These are phyloP conservation scores for Vachellia collinsii DNA, from an alignment of 306 rosid species.

Conservation along the genomic window DNA sequence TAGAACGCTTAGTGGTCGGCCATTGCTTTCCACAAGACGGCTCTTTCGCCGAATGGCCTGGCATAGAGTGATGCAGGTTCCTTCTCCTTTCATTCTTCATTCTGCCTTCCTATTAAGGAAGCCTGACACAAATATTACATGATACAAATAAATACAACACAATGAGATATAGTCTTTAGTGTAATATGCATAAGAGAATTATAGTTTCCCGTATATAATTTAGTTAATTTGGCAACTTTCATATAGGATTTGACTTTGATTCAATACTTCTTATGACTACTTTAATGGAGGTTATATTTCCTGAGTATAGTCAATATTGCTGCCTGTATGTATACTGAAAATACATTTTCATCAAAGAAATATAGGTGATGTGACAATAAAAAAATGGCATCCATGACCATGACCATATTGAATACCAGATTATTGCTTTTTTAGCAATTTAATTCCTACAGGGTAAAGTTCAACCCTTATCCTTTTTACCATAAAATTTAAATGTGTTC, in stretches of 20 bases:
- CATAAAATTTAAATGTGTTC: slow-evolving; percentile 28
- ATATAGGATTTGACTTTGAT: slow-evolving; percentile 26
- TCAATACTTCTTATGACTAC: slow-evolving; percentile 28
- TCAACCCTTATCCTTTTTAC: slow-evolving; percentile 20
- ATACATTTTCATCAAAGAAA: not conserved
- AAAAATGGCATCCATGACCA: slow-evolving; percentile 17
- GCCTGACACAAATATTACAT: not conserved
- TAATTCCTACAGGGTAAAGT: not conserved
- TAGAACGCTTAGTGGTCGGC: slow-evolving; percentile 89
- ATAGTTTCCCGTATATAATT: slow-evolving; percentile 14
- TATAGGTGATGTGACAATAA: slow-evolving; percentile 5
- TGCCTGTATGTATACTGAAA: slow-evolving; percentile 21
- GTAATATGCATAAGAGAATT: not conserved
- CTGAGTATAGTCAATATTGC: slow-evolving; percentile 2
- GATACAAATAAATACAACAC: not conserved
- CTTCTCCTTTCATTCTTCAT: slow-evolving; percentile 52
- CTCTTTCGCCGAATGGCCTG: slow-evolving; percentile 82
- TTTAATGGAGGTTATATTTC: slow-evolving; percentile 19
- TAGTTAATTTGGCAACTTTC: slow-evolving; percentile 31
- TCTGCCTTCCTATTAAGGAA: not conserved
- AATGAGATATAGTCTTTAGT: not conserved
- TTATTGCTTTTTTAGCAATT: slow-evolving; percentile 26
- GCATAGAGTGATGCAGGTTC: slow-evolving; percentile 99
- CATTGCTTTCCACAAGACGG: slow-evolving; percentile 88
- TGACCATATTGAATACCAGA: slow-evolving; percentile 1